phyloP scores from a whole-genome alignment of 441 rosid species.

The Populus hybrid region DNA sequence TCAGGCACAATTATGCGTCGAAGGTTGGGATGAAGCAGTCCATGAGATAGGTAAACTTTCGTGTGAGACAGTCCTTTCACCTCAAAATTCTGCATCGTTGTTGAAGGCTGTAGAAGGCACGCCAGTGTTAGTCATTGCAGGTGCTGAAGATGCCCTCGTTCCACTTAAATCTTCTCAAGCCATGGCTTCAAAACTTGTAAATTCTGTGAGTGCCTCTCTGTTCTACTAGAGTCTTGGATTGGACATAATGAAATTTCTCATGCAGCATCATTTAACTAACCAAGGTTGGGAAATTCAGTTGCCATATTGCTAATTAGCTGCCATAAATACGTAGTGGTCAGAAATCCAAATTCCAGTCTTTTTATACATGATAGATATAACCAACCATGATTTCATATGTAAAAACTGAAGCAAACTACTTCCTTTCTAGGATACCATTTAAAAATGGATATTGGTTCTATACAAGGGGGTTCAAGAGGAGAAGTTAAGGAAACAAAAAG shows the following conservation, averaged over 20 bases:
- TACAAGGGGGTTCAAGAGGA: too few relatives aligned
- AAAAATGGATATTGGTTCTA: too few relatives aligned
- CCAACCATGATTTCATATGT: too few relatives aligned
- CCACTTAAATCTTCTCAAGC: constrained; percentile 80
- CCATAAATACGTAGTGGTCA: too few relatives aligned
- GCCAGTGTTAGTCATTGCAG: constrained; percentile 78
- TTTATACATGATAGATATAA: too few relatives aligned
- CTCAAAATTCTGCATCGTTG: constrained; percentile 51
- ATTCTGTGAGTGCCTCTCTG: constrained; percentile 68
- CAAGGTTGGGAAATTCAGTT: background rate
- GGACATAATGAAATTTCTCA: background rate
- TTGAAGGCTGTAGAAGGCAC: constrained; percentile 61
- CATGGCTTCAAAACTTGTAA: constrained; percentile 79
- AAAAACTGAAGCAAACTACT: too few relatives aligned
- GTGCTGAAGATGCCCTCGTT: constrained; percentile 87
- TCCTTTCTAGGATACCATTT: too few relatives aligned
- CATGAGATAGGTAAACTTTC: constrained; percentile 92
- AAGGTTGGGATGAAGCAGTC: constrained; percentile 98
- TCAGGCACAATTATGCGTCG: constrained; percentile 79
- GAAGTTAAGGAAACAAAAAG: background rate
- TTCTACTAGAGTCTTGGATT: background rate
- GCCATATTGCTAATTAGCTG: too few relatives aligned
- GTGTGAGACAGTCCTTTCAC: constrained; percentile 69
- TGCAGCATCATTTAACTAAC: background rate
- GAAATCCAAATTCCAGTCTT: too few relatives aligned